These are phyloP conservation scores for Filosporella fistucella DNA, from an alignment of 495 filamentous ascomycete species.

Conservation along the genomic window DNA sequence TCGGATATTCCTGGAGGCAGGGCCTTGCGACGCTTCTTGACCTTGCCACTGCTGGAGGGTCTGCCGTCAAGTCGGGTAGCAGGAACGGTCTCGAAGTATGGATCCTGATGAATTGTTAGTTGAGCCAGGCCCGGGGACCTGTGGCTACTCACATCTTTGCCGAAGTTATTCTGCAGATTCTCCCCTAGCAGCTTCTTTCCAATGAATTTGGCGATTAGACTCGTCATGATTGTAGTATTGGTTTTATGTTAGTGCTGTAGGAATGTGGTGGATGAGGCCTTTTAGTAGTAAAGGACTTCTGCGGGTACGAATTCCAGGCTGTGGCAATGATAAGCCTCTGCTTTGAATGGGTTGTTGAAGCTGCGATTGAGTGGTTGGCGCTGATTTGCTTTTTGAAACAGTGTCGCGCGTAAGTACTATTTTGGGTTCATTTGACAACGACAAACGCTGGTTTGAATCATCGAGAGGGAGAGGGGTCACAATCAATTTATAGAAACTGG, in stretches of 20 bases:
- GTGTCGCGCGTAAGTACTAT: constrained; percentile 4
- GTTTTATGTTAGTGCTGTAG: background rate
- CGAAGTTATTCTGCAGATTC: constrained; percentile 60
- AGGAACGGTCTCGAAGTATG: constrained; percentile 70
- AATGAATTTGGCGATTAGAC: constrained; percentile 48
- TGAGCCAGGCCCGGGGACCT: background rate
- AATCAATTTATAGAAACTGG: background rate
- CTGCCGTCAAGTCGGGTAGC: constrained; percentile 59
- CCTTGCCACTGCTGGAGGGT: constrained; percentile 38
- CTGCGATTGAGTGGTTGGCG: constrained; percentile 4
- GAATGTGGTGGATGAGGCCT: background rate
- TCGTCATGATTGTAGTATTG: constrained; percentile 41
- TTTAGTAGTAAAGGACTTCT: background rate
- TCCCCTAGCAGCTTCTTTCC: constrained; percentile 65
- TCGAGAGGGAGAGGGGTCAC: background rate
- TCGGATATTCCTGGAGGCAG: constrained; percentile 67
- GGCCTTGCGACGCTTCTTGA: constrained; percentile 65
- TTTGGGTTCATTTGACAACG: background rate
- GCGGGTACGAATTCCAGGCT: background rate
- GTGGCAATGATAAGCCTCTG: constrained; percentile 5
- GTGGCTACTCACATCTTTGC: constrained; percentile 50
- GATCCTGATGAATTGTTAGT: constrained; percentile 45
- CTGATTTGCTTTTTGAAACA: constrained; percentile 6
- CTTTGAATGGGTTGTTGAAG: background rate
- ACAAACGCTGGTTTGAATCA: background rate